Percentiles rank a stretch among this genome's conserved stretches.
Conservation (phyloP, 73 alveolate species). For the Paraurostyla sp. region DNA sequence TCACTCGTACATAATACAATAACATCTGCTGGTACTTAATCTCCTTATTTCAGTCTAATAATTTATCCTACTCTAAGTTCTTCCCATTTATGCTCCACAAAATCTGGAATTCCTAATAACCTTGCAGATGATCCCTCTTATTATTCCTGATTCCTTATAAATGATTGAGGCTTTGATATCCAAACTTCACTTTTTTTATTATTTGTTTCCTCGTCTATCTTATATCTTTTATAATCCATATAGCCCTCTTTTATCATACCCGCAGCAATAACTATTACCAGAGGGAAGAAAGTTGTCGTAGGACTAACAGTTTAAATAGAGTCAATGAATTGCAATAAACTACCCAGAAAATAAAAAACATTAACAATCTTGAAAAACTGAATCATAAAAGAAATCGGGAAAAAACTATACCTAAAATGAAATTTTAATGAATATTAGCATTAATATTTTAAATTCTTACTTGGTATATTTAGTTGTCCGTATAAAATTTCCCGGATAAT, state of each 20-base stretch:
- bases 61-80: conserved; percentile 8
- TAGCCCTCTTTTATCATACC: conserved; percentile 45
- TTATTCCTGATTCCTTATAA: too few species aligned
- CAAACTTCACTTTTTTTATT: background rate
- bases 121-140: too few species aligned
- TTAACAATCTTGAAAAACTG: too few species aligned
- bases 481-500: conserved; percentile 9
- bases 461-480: conserved; percentile 21
- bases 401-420: too few species aligned
- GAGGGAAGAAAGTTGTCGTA: background rate
- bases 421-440: too few species aligned
- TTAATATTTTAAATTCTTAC: too few species aligned
- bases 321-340: background rate
- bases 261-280: too few species aligned
- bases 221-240: conserved; percentile 27
- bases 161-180: too few species aligned
- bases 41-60: background rate
- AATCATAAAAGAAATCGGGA: too few species aligned
- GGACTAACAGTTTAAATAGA: conserved; percentile 16
- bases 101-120: background rate
- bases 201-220: background rate
- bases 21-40: conserved; percentile 28
- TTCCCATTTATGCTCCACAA: conserved; percentile 17
- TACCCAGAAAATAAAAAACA: too few species aligned
- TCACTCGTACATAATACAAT: background rate